Conservation (phyloP, 2,329 filamentous ascomycete genomes). For the Ceratocystis diversiconidia region DNA sequence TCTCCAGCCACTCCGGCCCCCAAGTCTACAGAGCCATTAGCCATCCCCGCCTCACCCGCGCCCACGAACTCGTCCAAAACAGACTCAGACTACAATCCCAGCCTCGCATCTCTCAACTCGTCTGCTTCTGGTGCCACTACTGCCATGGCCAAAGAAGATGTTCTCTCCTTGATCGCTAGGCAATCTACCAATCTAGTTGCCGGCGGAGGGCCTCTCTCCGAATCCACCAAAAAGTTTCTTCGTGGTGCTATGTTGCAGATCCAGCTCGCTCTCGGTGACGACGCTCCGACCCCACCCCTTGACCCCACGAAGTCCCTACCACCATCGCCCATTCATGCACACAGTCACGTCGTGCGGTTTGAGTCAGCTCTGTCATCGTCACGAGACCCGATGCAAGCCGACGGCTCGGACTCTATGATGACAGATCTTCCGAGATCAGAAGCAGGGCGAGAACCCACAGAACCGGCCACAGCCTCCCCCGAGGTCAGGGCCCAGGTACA, state of each 20-base stretch:
- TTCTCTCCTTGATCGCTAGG: constrained; percentile 37
- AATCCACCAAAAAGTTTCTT: constrained; percentile 32
- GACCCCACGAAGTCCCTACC: constrained; percentile 10
- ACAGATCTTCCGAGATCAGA: constrained; percentile 12
- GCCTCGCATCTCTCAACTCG: background rate
- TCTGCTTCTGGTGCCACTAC: background rate
- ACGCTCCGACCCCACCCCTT: constrained; percentile 13
- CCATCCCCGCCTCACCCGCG: constrained; percentile 15
- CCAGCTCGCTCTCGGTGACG: constrained; percentile 13
- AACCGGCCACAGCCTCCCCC: constrained; percentile 8
- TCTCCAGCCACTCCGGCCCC: constrained; percentile 1
- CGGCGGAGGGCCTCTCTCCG: constrained; percentile 26
- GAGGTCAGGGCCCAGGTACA: background rate
- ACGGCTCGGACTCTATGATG: constrained; percentile 5
- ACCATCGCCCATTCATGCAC: constrained; percentile 3
- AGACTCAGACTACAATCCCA: constrained; percentile 9
- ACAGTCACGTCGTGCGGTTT: background rate
- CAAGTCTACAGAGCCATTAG: background rate
- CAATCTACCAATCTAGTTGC: constrained; percentile 32
- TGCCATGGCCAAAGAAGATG: constrained; percentile 21
- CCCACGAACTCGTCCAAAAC: constrained; percentile 15
- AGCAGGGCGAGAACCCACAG: background rate
- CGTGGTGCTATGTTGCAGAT: constrained; percentile 24
- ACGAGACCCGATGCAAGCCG: background rate
- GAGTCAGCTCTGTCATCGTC: background rate